Evolutionary conservation across 2,329 filamentous ascomycete species (phyloP).

Genomic region (Diplocarpon mali): DNA sequence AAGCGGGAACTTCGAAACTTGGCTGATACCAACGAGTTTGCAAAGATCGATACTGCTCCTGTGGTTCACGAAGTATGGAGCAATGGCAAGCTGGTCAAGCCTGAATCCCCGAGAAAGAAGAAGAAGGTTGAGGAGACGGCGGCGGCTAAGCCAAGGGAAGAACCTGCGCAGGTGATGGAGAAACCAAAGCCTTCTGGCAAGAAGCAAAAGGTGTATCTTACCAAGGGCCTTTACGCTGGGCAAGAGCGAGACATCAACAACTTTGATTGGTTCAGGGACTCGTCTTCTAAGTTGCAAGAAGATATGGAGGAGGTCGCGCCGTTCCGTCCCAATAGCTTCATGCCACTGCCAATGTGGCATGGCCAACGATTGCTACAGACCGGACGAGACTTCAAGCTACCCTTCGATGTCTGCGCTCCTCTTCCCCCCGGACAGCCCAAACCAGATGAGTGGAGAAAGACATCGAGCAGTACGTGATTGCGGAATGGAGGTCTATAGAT

Average conservation of each 20-base stretch:
- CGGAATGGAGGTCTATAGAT: not conserved
- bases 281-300: constrained; percentile 36
- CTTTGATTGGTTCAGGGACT: constrained; percentile 21
- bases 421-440: constrained; percentile 78
- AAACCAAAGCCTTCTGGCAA: constrained; percentile 10
- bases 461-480: constrained; percentile 66
- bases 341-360: constrained; percentile 71
- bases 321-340: constrained; percentile 41
- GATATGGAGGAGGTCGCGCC: constrained; percentile 37
- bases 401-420: constrained; percentile 82
- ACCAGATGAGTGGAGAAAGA: constrained; percentile 84
- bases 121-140: constrained; percentile 27
- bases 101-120: constrained; percentile 28
- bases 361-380: constrained; percentile 60
- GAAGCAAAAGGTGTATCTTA: constrained; percentile 45
- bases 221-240: constrained; percentile 77
- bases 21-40: constrained; percentile 51
- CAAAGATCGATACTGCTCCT: constrained; percentile 45
- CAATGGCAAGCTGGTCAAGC: constrained; percentile 49
- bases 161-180: constrained; percentile 10
- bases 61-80: constrained; percentile 51
- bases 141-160: not conserved
- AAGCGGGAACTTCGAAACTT: constrained; percentile 48
- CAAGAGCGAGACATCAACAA: constrained; percentile 38
- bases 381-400: constrained; percentile 76